Percentiles rank a stretch among this genome's conserved stretches.
These are phyloP conservation scores for Mucor velutinosus DNA, from an alignment of 371 early-diverging fungal genomes.

Conservation along the genomic window DNA sequence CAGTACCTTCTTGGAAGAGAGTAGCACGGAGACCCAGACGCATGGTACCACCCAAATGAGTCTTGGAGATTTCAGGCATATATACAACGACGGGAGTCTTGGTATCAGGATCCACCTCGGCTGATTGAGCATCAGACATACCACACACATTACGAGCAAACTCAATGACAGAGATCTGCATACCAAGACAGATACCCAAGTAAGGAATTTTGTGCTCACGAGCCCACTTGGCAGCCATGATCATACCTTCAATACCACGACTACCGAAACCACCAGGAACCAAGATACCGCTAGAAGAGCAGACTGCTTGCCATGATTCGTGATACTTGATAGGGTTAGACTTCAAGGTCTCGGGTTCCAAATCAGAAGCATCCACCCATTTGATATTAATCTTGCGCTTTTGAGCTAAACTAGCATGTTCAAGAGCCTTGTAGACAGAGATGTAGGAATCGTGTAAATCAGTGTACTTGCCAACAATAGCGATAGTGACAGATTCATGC, in stretches of 20 bases:
- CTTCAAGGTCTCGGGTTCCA: constrained; percentile 76
- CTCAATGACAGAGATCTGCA: constrained; percentile 98
- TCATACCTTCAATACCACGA: constrained; percentile 98
- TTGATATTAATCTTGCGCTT: constrained; percentile 81
- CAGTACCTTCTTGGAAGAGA: constrained; percentile 73
- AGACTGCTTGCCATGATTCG: constrained; percentile 90
- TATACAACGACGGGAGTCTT: constrained; percentile 83
- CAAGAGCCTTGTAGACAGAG: constrained; percentile 95
- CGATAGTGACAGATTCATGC: constrained; percentile 89
- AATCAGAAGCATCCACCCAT: constrained; percentile 95
- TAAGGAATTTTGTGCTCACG: constrained; percentile 98
- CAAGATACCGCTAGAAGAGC: constrained; percentile 93
- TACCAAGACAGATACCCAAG: constrained; percentile 98
- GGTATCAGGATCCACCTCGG: constrained; percentile 81
- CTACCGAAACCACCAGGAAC: constrained; percentile 99
- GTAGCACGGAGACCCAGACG: constrained; percentile 93
- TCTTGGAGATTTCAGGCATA: constrained; percentile 96
- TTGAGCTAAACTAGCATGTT: constrained; percentile 89
- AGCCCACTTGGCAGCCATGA: constrained; percentile 97
- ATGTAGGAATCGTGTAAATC: constrained; percentile 95
- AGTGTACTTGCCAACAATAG: constrained; percentile 97
- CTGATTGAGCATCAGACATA: constrained; percentile 83
- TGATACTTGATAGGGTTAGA: constrained; percentile 89
- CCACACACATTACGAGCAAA: constrained; percentile 96
- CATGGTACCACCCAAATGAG: constrained; percentile 98